Evolutionary conservation across 495 filamentous ascomycete genomes (phyloP), one percentile per base, ranked within the genome.

Genomic region (Aspergillus hancockii): DNA sequence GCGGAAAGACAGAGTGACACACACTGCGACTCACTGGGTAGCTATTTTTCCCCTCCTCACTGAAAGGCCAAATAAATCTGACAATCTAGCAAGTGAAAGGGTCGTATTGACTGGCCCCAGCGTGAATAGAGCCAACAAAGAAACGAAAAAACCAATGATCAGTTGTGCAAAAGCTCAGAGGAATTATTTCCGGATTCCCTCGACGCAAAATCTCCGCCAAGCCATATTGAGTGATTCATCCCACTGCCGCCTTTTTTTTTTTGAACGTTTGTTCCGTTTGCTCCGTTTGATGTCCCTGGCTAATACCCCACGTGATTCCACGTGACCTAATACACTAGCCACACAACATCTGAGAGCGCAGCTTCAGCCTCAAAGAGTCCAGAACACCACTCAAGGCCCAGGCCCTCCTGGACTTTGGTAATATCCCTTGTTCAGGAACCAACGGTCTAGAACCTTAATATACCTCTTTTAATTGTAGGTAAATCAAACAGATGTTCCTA

Each of bases 141-240:
- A 25, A 59, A 16, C 38, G n/a, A 41, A 41, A 16, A 2, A 1
- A 41, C 1, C 38, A 41, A 41, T 41, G 38, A 16, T 6, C 38
- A n/a, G 14, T 14, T n/a, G 25, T 41, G 30, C 32, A 50, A 19
- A 46, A 49, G 16, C 40, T 54, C 56, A 63, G 60, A 63, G 58
- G 64, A 67, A 61, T 62, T 68, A 59, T 41, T 41, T 61, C 55
- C 66, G 67, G 60, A 67, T 41, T n/a, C 8, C 38, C 38, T 41
- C 14, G 38, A 41, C 13, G 14, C 38, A 71, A 71, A 77, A 71
- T 56, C 68, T 70, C 67, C 61, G 64, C 68, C 70, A 71, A 72
- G 71, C 68, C 55, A 23, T 52, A 47, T 43, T 52, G 60, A 74
- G 66, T 74, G 67, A 75, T 69, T 31, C 63, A 67, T 66, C 57